phyloP scores from a whole-genome alignment of 139 green algal species.

The Cymbomonas tetramitiformis region DNA sequence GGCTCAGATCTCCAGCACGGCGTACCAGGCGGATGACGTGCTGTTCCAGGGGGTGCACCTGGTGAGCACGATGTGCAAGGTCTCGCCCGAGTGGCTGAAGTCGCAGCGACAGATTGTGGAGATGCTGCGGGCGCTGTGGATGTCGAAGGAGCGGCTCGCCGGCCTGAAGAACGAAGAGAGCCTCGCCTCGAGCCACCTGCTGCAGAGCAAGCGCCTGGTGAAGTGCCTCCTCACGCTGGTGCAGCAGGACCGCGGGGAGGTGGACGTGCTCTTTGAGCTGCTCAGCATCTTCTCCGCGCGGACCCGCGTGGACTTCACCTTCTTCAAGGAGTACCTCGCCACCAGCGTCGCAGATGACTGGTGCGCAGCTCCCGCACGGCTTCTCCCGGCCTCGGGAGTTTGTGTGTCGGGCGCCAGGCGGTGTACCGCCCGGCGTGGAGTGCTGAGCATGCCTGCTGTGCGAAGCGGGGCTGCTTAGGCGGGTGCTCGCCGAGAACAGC shows the following conservation, averaged over 20 bases:
- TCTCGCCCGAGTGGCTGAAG: conserved; percentile 34
- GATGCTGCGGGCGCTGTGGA: not conserved
- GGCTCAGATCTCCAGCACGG: too few relatives aligned
- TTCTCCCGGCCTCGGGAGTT: not conserved
- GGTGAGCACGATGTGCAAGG: conserved; percentile 52
- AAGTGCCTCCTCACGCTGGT: conserved; percentile 66
- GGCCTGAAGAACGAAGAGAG: conserved; percentile 1
- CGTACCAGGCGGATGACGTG: too few relatives aligned
- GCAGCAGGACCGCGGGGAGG: conserved; percentile 33
- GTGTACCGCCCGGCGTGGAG: too few relatives aligned
- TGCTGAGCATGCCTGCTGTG: too few relatives aligned
- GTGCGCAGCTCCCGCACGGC: conserved; percentile 1
- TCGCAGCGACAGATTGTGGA: not conserved
- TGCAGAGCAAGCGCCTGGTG: conserved; percentile 68
- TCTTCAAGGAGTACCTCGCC: conserved; percentile 52
- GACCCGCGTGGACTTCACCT: conserved; percentile 59
- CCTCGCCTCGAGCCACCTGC: conserved; percentile 29
- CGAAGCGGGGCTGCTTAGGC: too few relatives aligned
- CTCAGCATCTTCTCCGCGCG: conserved; percentile 44
- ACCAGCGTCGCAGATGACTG: conserved; percentile 40
- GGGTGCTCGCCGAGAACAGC: too few relatives aligned
- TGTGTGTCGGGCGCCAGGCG: too few relatives aligned
- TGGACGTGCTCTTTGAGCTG: conserved; percentile 67
- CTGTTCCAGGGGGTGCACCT: too few relatives aligned
- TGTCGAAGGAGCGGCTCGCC: not conserved